These are phyloP conservation scores for Filobasidium wieringae DNA, from an alignment of 768 basidiomycete genomes.

Conservation along the genomic window DNA sequence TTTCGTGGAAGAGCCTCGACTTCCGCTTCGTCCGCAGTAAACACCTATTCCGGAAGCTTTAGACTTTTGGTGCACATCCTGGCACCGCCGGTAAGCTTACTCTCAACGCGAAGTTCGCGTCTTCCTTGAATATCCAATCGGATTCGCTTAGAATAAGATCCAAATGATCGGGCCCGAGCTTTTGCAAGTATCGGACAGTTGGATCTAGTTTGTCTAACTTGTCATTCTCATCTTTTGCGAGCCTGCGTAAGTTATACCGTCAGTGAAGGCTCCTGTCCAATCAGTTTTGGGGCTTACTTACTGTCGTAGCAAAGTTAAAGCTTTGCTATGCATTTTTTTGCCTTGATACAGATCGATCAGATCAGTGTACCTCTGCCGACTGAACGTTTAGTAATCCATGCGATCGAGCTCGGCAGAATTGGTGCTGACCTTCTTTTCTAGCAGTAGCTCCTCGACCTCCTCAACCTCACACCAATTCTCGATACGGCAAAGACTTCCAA, in stretches of 20 bases:
- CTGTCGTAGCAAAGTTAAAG: slow-evolving; percentile 72
- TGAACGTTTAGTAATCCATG: slow-evolving; percentile 1
- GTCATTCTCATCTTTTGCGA: slow-evolving; percentile 67
- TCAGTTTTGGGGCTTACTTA: slow-evolving; percentile 41
- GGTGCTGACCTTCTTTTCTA: slow-evolving; percentile 56
- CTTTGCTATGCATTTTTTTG: slow-evolving; percentile 88
- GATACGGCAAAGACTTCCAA: slow-evolving; percentile 76
- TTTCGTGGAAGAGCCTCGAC: slow-evolving; percentile 67
- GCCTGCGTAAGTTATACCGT: slow-evolving; percentile 42
- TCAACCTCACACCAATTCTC: slow-evolving; percentile 96
- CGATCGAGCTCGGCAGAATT: neutral
- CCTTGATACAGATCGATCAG: slow-evolving; percentile 83
- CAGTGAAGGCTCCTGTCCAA: neutral
- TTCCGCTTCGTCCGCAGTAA: slow-evolving; percentile 71
- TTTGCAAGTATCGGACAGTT: slow-evolving; percentile 79
- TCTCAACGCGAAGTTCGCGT: slow-evolving; percentile 64
- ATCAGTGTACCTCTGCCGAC: slow-evolving; percentile 70
- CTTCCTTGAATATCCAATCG: slow-evolving; percentile 70
- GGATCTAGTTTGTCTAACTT: slow-evolving; percentile 66
- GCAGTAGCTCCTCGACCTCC: slow-evolving; percentile 78
- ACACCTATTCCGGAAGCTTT: slow-evolving; percentile 53
- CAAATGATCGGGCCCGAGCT: slow-evolving; percentile 70
- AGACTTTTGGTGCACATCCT: neutral
- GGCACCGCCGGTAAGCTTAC: slow-evolving; percentile 39
- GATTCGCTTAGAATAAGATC: slow-evolving; percentile 70